Evolutionary conservation across 768 basidiomycete genomes (phyloP).

Genomic region (Boletus vinaceobasis): DNA sequence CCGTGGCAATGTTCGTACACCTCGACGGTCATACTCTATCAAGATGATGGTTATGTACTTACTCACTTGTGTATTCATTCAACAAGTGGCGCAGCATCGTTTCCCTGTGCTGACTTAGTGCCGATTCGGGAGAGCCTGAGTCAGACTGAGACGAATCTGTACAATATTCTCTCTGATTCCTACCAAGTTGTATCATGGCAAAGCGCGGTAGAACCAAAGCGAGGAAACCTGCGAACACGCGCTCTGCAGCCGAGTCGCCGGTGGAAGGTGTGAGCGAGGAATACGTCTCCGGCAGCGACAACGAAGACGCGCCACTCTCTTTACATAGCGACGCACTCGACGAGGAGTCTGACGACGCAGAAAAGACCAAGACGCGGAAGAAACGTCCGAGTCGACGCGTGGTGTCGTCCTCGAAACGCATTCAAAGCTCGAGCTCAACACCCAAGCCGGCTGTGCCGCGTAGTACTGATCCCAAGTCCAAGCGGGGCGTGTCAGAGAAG

Average conservation of each 20-base stretch:
- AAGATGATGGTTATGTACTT: constrained; percentile 9
- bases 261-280: constrained; percentile 12
- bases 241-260: constrained; percentile 2
- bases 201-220: constrained; percentile 12
- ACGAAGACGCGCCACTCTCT: constrained; percentile 14
- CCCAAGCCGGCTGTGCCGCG: background rate
- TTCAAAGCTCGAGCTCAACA: constrained; percentile 17
- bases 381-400: constrained; percentile 20
- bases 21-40: background rate
- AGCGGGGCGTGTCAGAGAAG: constrained; percentile 21
- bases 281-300: constrained; percentile 8
- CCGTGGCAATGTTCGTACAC: background rate
- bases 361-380: constrained; percentile 5
- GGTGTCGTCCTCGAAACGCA: constrained; percentile 23
- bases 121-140: background rate
- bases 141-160: background rate
- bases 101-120: too few species aligned
- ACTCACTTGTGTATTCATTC: background rate
- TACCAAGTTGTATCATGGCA: constrained; percentile 7
- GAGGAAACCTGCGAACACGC: background rate
- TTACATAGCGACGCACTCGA: constrained; percentile 47
- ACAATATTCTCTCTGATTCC: background rate
- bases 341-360: constrained; percentile 31
- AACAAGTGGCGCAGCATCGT: background rate
- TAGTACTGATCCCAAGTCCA: constrained; percentile 13